Base-by-base conservation (phyloP, 805 yeast species). In the Cyberlindnera misumaiensis region DNA sequence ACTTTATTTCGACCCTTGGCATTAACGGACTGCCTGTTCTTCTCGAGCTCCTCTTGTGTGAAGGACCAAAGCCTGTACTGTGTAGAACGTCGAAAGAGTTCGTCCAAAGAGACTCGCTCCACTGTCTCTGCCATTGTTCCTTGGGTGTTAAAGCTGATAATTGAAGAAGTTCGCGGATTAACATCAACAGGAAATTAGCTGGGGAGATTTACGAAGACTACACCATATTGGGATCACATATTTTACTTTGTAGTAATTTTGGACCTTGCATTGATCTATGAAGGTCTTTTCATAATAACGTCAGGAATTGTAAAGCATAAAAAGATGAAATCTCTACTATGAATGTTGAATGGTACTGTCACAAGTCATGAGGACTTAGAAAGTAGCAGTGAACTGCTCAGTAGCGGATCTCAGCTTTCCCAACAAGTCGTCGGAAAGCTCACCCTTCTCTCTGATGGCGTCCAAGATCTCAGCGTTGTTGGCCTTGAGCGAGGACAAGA, bases 31-130 rank as follows among this genome's bases (percentile, higher is more conserved):
- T 51, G 47, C 42, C 85, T 64, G 27, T 65, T 59, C 22, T 69
- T 67, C 3, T 59, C 62, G n/a, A 90, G 65, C 40, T 72, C 73
- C 2, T 73, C 73, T 14, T 56, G 54, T 0, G 87, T 77, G 58
- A 75, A 90, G 1, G 97, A 88, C 98, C 98, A 90, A 9, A 76
- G 40, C 37, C 82, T 67, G 56, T 72, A 90, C 63, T 90, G 98
- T 1, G 93, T 73, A 4, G 96, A 84, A 25, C 88, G 72, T 32
- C 97, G 73, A 60, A 86, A 90, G 29, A 93, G 64, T 46, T 93
- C 98, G 58, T 93, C 97, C 51, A 77, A 83, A 1, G 87, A 65
- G 7, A 83, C 70, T 38, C 70, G 59, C 32, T 20, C 24, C 24
- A 20, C 24, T 20, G 24, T 20, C 24, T 8, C 24, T 8, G 8